Percentiles rank a stretch among this genome's conserved stretches.
phyloP scores from a whole-genome alignment of 352 stramenopile species.

The Phytophthora pini region DNA sequence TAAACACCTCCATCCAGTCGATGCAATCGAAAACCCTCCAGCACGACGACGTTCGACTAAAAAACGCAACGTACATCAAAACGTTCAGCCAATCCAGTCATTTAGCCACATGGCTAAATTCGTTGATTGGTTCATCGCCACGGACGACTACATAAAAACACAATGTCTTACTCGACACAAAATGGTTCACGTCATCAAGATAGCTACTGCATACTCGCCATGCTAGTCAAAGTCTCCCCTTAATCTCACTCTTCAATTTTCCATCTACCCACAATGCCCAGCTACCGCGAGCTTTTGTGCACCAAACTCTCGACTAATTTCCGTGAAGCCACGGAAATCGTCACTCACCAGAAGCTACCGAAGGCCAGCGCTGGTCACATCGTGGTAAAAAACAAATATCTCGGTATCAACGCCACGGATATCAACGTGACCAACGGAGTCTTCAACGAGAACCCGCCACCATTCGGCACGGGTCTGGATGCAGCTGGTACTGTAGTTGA shows the following conservation, averaged over 20 bases:
- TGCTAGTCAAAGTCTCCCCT: slow-evolving; percentile 4
- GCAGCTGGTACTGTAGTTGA: slow-evolving; percentile 45
- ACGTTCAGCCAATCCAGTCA: slow-evolving; percentile 3
- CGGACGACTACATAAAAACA: slow-evolving; percentile 4
- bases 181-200: slow-evolving; percentile 21
- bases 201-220: slow-evolving; percentile 5
- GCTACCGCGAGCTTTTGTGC: slow-evolving; percentile 37
- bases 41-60: slow-evolving; percentile 3
- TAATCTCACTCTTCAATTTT: slow-evolving; percentile 21
- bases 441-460: slow-evolving; percentile 47
- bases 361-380: slow-evolving; percentile 32
- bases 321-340: slow-evolving; percentile 38
- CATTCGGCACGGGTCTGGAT: slow-evolving; percentile 57
- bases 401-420: slow-evolving; percentile 58
- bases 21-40: too few relatives aligned
- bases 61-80: slow-evolving; percentile 9
- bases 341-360: slow-evolving; percentile 31
- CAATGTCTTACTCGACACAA: slow-evolving; percentile 27
- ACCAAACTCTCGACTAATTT: slow-evolving; percentile 53
- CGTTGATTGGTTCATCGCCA: slow-evolving; percentile 1
- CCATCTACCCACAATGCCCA: slow-evolving; percentile 21
- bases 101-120: slow-evolving; percentile 5
- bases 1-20: too few relatives aligned
- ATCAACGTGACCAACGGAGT: slow-evolving; percentile 62
- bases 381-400: slow-evolving; percentile 45